Evolutionary conservation across 306 rosid species (phyloP), one percentile per base, ranked within the genome.

Genomic region (Luffa aegyptiaca): DNA sequence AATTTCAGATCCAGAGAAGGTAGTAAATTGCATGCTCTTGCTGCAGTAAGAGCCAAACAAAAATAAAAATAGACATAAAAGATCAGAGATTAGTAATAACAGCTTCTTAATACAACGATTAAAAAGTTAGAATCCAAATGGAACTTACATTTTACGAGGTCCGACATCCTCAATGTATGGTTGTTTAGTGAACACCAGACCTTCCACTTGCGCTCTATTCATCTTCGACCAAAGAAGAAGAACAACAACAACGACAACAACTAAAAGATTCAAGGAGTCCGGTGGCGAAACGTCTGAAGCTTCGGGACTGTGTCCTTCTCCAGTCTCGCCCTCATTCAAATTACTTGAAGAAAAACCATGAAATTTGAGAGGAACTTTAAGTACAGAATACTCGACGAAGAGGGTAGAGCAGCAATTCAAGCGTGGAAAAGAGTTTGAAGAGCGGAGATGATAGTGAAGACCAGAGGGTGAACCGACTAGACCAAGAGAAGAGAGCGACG

Each of bases 131-230:
- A 59, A 73, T 56, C 41, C 26, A 61, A 48, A 66, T 10, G 8
- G 45, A 72, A 9, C 91, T 87, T 52, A 91, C 97, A 93, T 86
- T 84, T 39, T 86, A 12, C 88, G 89, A 0, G 93, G 91, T 5
- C 97, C 96, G 16, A 82, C 85, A 80, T 91, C 92, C 73, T 93
- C 96, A 20, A 93, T 82, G 81, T 86, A 93, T 5, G 95, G 98
- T 57, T 91, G 85, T 81, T 93, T 93, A 7, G 98, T 89, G 84
- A 90, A 93, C 71, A 76, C 75, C 16, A 89, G 12, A 81, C 84
- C 87, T 48, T 90, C 88, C 13, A 74, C 75, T 83, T 77, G 88
- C n/a, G 72, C 82, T 77, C 58, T 82, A 53, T 76, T 80, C 93
- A 88, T 88, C 84, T 26, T 36, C 37, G 79, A 53, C 16, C 64